Conservation (phyloP, 768 basidiomycete species). For the Mycena leptocephala region DNA sequence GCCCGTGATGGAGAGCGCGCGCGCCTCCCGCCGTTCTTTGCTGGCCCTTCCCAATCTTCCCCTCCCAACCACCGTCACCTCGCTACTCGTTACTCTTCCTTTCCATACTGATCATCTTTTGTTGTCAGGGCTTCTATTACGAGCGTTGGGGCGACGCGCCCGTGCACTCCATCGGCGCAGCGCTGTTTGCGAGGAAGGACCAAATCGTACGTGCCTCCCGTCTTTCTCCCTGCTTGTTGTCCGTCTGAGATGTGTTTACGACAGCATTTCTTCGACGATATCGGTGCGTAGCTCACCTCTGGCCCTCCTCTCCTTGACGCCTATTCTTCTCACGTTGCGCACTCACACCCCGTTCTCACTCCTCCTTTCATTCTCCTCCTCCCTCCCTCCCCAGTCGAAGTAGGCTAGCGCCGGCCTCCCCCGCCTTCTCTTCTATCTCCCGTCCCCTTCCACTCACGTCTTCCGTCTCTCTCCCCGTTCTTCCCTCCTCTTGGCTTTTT, state of each 20-base stretch:
- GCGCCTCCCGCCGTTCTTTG: background rate
- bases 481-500: slow-evolving; percentile 39
- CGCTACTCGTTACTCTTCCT: background rate
- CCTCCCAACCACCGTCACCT: background rate
- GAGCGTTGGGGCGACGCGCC: slow-evolving; percentile 61
- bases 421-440: background rate
- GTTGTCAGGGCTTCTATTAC: slow-evolving; percentile 49
- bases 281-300: background rate
- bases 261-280: background rate
- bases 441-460: slow-evolving; percentile 29
- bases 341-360: background rate
- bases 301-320: background rate
- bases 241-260: background rate
- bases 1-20: too few relatives aligned
- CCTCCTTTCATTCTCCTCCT: too few relatives aligned
- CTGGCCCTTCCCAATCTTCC: background rate
- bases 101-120: background rate
- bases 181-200: slow-evolving; percentile 57
- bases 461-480: too few relatives aligned
- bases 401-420: too few relatives aligned
- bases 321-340: background rate
- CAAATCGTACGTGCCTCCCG: slow-evolving; percentile 45
- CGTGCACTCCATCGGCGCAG: slow-evolving; percentile 70
- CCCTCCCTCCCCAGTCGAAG: too few relatives aligned
- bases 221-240: background rate